Conservation (phyloP, 331 rosid species). For the Cydonia oblonga region DNA sequence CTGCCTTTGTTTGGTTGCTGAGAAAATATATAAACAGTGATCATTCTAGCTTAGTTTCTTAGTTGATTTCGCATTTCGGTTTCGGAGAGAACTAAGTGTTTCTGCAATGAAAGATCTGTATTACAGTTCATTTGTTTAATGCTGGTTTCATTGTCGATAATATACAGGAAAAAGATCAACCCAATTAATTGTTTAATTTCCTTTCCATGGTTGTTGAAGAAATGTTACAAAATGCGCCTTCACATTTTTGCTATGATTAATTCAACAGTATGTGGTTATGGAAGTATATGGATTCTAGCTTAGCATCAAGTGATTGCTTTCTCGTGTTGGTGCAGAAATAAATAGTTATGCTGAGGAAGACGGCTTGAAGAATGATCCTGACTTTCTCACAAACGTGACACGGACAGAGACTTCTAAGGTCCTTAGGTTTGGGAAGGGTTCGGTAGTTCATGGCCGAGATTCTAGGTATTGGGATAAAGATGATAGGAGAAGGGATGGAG, state of each 20-base stretch:
- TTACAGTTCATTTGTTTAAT: neutral
- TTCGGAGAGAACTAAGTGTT: neutral
- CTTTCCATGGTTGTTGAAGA: neutral
- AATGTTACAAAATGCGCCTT: neutral
- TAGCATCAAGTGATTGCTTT: conserved; percentile 7
- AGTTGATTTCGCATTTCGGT: neutral
- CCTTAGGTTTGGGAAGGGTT: conserved; percentile 63
- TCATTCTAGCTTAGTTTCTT: neutral
- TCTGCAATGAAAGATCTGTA: neutral
- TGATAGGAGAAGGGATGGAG: conserved; percentile 92
- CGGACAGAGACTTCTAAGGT: conserved; percentile 56
- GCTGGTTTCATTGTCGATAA: neutral
- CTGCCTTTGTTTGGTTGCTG: conserved; percentile 5
- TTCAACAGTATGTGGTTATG: neutral
- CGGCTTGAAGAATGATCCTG: conserved; percentile 49
- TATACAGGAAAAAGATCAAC: neutral
- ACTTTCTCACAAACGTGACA: conserved; percentile 76
- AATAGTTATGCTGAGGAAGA: conserved; percentile 37
- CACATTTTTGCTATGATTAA: neutral
- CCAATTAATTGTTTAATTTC: neutral
- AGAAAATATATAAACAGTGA: neutral
- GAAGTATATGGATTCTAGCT: neutral
- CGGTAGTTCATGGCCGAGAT: conserved; percentile 70
- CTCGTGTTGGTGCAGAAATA: conserved; percentile 36
- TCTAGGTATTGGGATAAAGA: conserved; percentile 96